Base-by-base conservation (phyloP, 2,329 filamentous ascomycete genomes). In the Ascochyta lentis region DNA sequence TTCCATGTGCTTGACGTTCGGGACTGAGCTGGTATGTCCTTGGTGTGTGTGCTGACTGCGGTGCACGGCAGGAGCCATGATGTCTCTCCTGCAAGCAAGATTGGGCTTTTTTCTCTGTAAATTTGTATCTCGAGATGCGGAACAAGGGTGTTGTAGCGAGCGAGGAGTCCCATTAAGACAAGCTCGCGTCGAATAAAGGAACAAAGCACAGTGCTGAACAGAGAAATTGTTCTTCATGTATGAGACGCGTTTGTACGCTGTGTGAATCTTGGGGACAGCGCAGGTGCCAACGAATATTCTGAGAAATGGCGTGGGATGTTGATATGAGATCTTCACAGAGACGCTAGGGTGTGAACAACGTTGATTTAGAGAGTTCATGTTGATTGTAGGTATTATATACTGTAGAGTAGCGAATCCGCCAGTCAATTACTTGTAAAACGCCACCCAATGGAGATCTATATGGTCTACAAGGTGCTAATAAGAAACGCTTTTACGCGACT, bases 401-500 rank as follows among this genome's bases (percentile, higher is more conserved):
- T 47, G 13, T 45, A 54, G 38, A 16, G 23, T 37, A 12, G 24
- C 27, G 31, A 19, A 37, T 34, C 34, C 19, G 19, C 39, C 9
- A 44, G 19, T 31, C 24, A 49, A 31, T 23, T 7, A 13, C 15
- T 6, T 33, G 13, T 13, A 7, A 12, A 62, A 64, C 58, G 41
- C 62, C 56, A 38, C 59, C 59, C 45, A 59, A 59, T 61, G 47
- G 31, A 26, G 53, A 56, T 57, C 51, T 60, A 53, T 46, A 2
- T 7, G 41, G 31, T 61, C 49, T 54, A 54, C 53, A 45, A 44
- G 24, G 15, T 40, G 41, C 42, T 45, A 38, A 43, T 43, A 22
- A 10, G n/a, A 39, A 13, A 27, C 13, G 49, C 46, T 49, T 56
- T 57, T 51, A n/a, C 19, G 49, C 37, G 19, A 27, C 31, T 34